A percentile compares a stretch with the other conserved stretches of the same genome.
Conservation (phyloP, 805 yeast genomes). For the Starmerella apis region DNA sequence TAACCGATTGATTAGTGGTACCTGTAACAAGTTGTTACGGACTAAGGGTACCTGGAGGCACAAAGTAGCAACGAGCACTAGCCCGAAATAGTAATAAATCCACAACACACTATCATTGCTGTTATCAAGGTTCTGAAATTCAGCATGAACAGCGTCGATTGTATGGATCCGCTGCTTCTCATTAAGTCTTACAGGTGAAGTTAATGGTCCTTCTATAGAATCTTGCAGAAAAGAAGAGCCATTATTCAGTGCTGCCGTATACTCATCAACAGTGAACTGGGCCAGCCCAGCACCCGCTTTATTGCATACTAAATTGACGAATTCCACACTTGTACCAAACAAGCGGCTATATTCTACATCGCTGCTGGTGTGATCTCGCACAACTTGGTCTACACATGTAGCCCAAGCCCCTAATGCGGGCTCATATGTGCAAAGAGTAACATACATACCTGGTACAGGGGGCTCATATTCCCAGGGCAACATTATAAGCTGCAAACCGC, state of each 20-base stretch:
- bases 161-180: neutral
- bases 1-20: neutral
- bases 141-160: constrained; percentile 13
- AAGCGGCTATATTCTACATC: neutral
- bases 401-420: constrained; percentile 22
- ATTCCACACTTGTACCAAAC: neutral
- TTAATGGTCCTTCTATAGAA: neutral
- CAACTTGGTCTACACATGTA: constrained; percentile 12
- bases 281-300: constrained; percentile 14
- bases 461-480: constrained; percentile 15
- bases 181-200: constrained; percentile 8
- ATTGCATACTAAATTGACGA: constrained; percentile 11
- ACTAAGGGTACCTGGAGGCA: neutral
- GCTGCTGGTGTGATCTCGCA: constrained; percentile 5
- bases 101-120: constrained; percentile 15
- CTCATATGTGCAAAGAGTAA: constrained; percentile 13
- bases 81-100: constrained; percentile 14
- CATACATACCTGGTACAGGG: constrained; percentile 12
- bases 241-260: neutral
- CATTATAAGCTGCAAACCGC: constrained; percentile 15
- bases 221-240: constrained; percentile 9
- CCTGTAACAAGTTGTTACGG: neutral
- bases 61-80: neutral
- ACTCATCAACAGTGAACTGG: constrained; percentile 1
- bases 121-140: constrained; percentile 15